Evolutionary conservation across 805 yeast species (phyloP).

Genomic region (Candida fluviatilis): DNA sequence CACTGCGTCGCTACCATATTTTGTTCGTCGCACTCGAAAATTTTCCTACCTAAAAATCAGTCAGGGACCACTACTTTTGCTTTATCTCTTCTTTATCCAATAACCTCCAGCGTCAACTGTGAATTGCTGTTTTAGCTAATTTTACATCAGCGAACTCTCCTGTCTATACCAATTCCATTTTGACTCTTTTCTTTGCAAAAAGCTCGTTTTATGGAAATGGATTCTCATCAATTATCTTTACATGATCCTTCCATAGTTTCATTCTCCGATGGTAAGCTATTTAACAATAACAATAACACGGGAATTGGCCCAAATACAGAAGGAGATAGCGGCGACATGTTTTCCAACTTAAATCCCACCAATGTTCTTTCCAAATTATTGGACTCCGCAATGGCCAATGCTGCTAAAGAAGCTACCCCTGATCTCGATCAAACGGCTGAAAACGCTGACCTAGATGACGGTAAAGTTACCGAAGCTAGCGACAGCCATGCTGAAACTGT

Average conservation of each 20-base stretch:
- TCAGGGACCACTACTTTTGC: too few species aligned
- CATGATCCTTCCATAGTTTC: constrained; percentile 29
- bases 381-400: constrained; percentile 45
- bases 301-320: constrained; percentile 3
- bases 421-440: constrained; percentile 17
- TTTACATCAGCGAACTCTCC: too few species aligned
- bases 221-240: constrained; percentile 1
- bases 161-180: neutral
- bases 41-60: too few species aligned
- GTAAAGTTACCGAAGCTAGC: constrained; percentile 4
- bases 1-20: too few species aligned
- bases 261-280: constrained; percentile 6
- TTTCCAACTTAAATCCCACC: constrained; percentile 22
- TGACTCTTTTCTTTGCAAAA: neutral
- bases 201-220: neutral
- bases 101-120: too few species aligned
- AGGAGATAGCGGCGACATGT: constrained; percentile 1
- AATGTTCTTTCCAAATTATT: constrained; percentile 38
- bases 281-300: constrained; percentile 3
- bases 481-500: constrained; percentile 12
- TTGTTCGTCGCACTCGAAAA: too few species aligned
- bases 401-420: constrained; percentile 42
- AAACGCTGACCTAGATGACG: constrained; percentile 4
- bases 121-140: too few species aligned
- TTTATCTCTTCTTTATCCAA: too few species aligned